A percentile compares a stretch with the other conserved stretches of the same genome.
Evolutionary conservation across 2,329 filamentous ascomycete genomes (phyloP).

Genomic region (Taxawa tesnikishii): DNA sequence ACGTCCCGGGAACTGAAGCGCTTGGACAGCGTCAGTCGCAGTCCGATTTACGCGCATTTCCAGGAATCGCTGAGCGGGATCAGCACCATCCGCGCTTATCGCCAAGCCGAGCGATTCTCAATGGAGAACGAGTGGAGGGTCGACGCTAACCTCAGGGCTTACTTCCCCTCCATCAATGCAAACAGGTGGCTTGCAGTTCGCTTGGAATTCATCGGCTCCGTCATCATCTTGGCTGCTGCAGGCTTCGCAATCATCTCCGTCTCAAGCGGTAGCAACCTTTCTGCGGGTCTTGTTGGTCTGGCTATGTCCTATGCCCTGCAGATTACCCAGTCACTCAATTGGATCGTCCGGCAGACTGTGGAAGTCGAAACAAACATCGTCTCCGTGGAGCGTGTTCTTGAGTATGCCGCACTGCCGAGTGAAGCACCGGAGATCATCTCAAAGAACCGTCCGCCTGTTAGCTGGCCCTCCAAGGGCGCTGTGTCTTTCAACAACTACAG

Average conservation of each 20-base stretch:
- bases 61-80: slow-evolving; percentile 92
- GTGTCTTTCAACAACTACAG: slow-evolving; percentile 91
- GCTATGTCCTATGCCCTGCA: slow-evolving; percentile 95
- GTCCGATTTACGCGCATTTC: slow-evolving; percentile 96
- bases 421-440: slow-evolving; percentile 92
- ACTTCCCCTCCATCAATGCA: slow-evolving; percentile 90
- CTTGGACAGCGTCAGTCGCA: slow-evolving; percentile 86
- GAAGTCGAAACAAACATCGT: slow-evolving; percentile 99
- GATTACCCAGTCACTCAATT: slow-evolving; percentile 95
- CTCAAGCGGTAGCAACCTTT: slow-evolving; percentile 49
- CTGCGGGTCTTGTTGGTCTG: slow-evolving; percentile 71
- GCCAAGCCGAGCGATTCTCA: slow-evolving; percentile 76
- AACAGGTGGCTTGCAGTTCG: slow-evolving; percentile 85
- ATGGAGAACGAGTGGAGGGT: slow-evolving; percentile 96
- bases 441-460: slow-evolving; percentile 71
- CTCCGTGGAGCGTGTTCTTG: slow-evolving; percentile 91
- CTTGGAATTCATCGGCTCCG: slow-evolving; percentile 85
- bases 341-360: slow-evolving; percentile 96
- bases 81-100: slow-evolving; percentile 89
- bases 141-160: slow-evolving; percentile 86
- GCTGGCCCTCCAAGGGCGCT: slow-evolving; percentile 82
- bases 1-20: slow-evolving; percentile 95
- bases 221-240: slow-evolving; percentile 84
- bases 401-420: slow-evolving; percentile 82
- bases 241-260: slow-evolving; percentile 74